Conservation (phyloP, 73 alveolate genomes). For the Symbiodinium natans region DNA sequence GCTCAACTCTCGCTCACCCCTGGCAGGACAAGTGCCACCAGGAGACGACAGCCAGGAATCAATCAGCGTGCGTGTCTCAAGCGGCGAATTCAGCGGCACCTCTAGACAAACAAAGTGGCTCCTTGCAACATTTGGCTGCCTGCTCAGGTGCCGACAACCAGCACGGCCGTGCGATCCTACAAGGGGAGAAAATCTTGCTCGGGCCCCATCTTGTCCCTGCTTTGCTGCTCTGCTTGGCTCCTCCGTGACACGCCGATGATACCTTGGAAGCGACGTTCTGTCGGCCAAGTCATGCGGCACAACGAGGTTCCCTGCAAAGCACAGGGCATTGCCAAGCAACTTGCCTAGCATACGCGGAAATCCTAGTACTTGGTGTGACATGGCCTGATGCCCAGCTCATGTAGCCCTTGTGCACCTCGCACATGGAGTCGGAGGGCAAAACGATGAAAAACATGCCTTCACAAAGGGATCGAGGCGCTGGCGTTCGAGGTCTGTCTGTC, state of each 20-base stretch:
- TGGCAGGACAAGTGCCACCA: background rate
- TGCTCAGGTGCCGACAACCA: slow-evolving; percentile 35
- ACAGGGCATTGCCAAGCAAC: too few species aligned
- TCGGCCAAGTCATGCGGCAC: slow-evolving; percentile 28
- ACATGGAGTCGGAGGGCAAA: background rate
- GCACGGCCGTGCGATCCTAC: slow-evolving; percentile 48
- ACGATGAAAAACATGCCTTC: background rate
- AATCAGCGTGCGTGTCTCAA: slow-evolving; percentile 63
- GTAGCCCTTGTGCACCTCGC: background rate
- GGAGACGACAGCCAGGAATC: slow-evolving; percentile 74
- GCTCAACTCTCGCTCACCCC: too few species aligned
- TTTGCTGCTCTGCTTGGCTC: background rate
- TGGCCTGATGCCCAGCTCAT: background rate
- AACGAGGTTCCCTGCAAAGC: slow-evolving; percentile 29
- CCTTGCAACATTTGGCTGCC: too few species aligned
- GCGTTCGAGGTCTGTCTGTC: slow-evolving; percentile 35
- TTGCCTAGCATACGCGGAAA: background rate
- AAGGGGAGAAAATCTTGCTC: background rate
- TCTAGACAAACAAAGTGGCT: background rate
- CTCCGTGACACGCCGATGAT: slow-evolving; percentile 64
- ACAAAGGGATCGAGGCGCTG: too few species aligned
- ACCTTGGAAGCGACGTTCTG: slow-evolving; percentile 57
- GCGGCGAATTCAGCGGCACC: slow-evolving; percentile 80
- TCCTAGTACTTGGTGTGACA: background rate
- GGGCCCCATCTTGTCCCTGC: background rate